Conservation (phyloP, 1,139 yeast genomes). For the Suhomyces atakaporum region DNA sequence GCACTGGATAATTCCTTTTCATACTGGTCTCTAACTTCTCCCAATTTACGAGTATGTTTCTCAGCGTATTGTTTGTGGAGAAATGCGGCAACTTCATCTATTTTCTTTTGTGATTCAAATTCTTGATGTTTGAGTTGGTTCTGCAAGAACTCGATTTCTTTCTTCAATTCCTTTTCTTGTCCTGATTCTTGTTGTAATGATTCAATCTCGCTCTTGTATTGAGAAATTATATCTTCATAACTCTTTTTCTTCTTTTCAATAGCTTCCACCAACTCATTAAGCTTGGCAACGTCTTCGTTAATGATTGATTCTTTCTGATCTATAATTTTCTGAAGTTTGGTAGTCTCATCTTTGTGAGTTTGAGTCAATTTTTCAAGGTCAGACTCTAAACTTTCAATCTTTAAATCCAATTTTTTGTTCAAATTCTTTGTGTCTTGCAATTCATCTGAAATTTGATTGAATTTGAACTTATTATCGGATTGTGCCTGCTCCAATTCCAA, state of each 20-base stretch:
- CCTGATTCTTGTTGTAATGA: constrained; percentile 15
- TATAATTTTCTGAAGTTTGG: constrained; percentile 13
- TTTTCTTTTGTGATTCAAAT: constrained; percentile 21
- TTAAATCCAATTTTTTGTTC: constrained; percentile 14
- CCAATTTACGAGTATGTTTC: constrained; percentile 22
- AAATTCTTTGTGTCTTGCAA: constrained; percentile 9
- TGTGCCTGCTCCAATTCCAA: constrained; percentile 6
- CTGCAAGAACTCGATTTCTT: constrained; percentile 16
- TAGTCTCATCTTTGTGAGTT: constrained; percentile 3
- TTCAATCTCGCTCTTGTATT: constrained; percentile 16
- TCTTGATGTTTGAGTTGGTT: constrained; percentile 20
- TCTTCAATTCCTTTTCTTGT: constrained; percentile 10
- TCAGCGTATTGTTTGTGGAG: constrained; percentile 29
- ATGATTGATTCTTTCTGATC: constrained; percentile 25
- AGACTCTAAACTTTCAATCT: constrained; percentile 15
- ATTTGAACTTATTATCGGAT: constrained; percentile 5
- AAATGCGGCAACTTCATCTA: constrained; percentile 27
- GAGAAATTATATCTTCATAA: constrained; percentile 16
- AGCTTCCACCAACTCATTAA: constrained; percentile 23
- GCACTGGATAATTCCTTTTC: constrained; percentile 16
- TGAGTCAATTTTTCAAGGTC: constrained; percentile 11
- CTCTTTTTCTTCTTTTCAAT: constrained; percentile 17
- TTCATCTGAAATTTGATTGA: constrained; percentile 10
- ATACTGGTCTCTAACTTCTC: constrained; percentile 19
- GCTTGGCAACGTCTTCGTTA: constrained; percentile 23